Evolutionary conservation across 345 rosid species (phyloP).

Genomic region (Hypericum perforatum): DNA sequence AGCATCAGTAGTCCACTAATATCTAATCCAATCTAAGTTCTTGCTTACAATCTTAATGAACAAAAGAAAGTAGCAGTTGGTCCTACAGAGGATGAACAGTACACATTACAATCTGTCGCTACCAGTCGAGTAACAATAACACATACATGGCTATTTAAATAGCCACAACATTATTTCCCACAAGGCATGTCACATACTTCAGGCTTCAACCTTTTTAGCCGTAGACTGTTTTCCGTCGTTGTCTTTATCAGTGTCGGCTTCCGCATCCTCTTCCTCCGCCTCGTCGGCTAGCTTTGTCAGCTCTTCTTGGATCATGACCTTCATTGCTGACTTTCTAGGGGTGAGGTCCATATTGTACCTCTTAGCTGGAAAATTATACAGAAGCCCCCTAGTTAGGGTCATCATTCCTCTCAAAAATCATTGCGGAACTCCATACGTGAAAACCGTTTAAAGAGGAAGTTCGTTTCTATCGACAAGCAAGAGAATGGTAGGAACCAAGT

Average conservation of each 20-base stretch:
- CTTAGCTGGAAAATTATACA: constrained; percentile 32
- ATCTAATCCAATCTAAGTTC: too few relatives aligned
- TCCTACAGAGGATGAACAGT: too few relatives aligned
- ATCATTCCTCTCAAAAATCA: constrained; percentile 1
- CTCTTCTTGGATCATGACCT: constrained; percentile 80
- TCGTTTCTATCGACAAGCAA: too few relatives aligned
- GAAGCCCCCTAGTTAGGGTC: too few relatives aligned
- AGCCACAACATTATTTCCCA: constrained; percentile 6
- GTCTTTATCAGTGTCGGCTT: constrained; percentile 27
- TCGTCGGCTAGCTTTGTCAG: constrained; percentile 82
- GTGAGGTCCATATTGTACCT: constrained; percentile 38
- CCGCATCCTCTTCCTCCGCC: constrained; percentile 56
- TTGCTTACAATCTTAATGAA: too few relatives aligned
- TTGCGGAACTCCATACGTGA: too few relatives aligned
- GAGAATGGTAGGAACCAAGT: too few relatives aligned
- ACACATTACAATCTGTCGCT: too few relatives aligned
- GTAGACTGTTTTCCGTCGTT: constrained; percentile 8
- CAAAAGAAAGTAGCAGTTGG: too few relatives aligned
- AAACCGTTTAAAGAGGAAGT: too few relatives aligned
- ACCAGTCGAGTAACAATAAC: not conserved
- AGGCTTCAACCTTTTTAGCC: constrained; percentile 17
- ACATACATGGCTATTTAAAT: not conserved
- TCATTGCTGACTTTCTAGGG: constrained; percentile 58
- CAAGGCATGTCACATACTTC: constrained; percentile 12
- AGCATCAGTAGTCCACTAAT: too few relatives aligned